Base-by-base conservation (phyloP, 768 basidiomycete species). In the Panus rudis region DNA sequence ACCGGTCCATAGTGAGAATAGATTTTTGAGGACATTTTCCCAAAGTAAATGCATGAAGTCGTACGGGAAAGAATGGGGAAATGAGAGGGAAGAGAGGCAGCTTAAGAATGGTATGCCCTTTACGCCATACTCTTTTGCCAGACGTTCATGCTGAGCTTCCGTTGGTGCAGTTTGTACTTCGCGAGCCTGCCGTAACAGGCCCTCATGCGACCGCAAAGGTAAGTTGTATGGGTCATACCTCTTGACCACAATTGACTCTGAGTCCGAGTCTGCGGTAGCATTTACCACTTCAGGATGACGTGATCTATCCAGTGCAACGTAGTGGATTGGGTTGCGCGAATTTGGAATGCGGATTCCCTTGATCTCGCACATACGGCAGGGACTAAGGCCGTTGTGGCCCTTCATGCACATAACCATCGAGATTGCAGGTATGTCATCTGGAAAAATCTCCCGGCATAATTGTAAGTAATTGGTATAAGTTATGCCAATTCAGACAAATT, bases 41-140 rank as follows among this genome's bases (percentile, higher is more conserved):
- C 47, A 57, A 7, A 60, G 27, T 4, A 59, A 49, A 30, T 61
- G 60, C 61, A 62, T 61, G 35, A 56, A 54, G 35, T 55, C 61
- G 26, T 50, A 46, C 1, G 56, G 54, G 26, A 60, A 59, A 12
- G 56, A 58, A 12, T 16, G 7, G 38, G 55, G 50, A 46, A 55
- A 41, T 16, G 35, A 21, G 24, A 47, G 25, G 1, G 52, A 53
- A 2, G 37, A 42, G 5, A 51, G 44, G 10, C 24, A 16, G 40
- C 39, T 23, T 16, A 52, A 19, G 27, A 46, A 8, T 4, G 23
- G 23, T 12, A 43, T 19, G 31, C 50, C 37, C 38, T 50, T 45
- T 52, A 50, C 39, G 17, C 47, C 43, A 39, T 45, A 43, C 43
- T 44, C n/a, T 21, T 49, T 50, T 4, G 37, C 45, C 4, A 50